These are phyloP conservation scores for Fonsecaea nubica DNA, from an alignment of 2,329 filamentous ascomycete species.

Conservation along the genomic window DNA sequence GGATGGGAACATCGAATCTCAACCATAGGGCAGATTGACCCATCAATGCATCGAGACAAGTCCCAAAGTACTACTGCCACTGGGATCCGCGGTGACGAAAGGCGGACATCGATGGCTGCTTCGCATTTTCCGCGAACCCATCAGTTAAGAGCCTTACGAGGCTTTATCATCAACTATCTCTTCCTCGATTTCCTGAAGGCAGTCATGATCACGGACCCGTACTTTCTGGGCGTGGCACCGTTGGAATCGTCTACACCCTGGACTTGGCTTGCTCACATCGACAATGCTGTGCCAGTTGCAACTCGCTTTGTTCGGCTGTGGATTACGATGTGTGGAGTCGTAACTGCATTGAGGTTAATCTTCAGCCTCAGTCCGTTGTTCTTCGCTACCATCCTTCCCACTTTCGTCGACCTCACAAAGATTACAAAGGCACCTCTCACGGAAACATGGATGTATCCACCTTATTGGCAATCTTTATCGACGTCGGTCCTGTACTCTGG, in stretches of 20 bases:
- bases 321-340: conserved; percentile 63
- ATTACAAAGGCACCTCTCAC: conserved; percentile 66
- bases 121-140: conserved; percentile 20
- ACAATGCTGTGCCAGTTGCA: conserved; percentile 25
- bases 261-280: conserved; percentile 31
- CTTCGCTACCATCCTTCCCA: conserved; percentile 60
- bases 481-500: conserved; percentile 64
- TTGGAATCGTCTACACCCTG: conserved; percentile 50
- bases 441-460: conserved; percentile 67
- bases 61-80: conserved; percentile 38
- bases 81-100: conserved; percentile 16
- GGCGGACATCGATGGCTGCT: conserved; percentile 31
- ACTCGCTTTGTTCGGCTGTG: conserved; percentile 64
- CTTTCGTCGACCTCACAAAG: conserved; percentile 50
- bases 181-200: conserved; percentile 73
- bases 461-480: conserved; percentile 59
- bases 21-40: conserved; percentile 50
- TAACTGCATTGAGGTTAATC: conserved; percentile 65
- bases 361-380: conserved; percentile 68
- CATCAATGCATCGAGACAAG: conserved; percentile 41
- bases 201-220: conserved; percentile 75
- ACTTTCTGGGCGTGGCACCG: conserved; percentile 69
- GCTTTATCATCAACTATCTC: conserved; percentile 66
- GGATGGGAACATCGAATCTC: conserved; percentile 66
- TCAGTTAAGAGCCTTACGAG: conserved; percentile 27